Percentiles rank a stretch among this genome's conserved stretches.
Conservation (phyloP, 305 asterid genomes). For the Solanum hybrid region DNA sequence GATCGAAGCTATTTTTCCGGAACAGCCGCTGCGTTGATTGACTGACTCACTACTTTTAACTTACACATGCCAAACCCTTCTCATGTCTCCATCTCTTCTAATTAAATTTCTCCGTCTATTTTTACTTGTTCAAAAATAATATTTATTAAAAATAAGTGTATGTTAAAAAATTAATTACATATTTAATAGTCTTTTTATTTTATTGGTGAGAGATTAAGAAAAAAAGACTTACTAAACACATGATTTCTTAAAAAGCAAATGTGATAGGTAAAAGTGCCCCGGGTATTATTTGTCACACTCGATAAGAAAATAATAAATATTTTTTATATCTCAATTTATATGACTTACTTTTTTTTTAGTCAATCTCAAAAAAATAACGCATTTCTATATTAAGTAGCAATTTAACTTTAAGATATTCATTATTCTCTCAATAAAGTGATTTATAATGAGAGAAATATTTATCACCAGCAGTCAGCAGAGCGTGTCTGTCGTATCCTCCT, state of each 20-base stretch:
- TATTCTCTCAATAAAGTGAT: no score
- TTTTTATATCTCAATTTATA: no score
- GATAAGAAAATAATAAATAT: not conserved
- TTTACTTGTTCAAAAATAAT: not conserved
- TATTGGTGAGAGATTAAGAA: not conserved
- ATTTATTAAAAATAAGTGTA: not conserved
- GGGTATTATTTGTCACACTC: not conserved
- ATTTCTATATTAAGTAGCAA: no score
- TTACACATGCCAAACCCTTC: not conserved
- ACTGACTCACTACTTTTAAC: not conserved
- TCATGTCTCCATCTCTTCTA: not conserved
- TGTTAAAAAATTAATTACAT: not conserved
- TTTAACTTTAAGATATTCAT: no score
- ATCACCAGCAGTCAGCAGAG: not conserved
- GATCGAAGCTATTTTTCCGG: not conserved
- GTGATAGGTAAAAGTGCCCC: not conserved
- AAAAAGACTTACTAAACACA: no score
- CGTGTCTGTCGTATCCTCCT: not conserved
- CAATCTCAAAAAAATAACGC: no score
- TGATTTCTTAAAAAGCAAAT: not conserved
- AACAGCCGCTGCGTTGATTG: not conserved
- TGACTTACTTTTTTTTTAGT: no score
- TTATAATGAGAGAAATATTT: no score
- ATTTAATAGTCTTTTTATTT: not conserved
- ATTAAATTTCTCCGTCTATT: not conserved